Evolutionary conservation across 2,329 filamentous ascomycete genomes (phyloP), one percentile per base, ranked within the genome.

Genomic region (Anthostomella pinea): DNA sequence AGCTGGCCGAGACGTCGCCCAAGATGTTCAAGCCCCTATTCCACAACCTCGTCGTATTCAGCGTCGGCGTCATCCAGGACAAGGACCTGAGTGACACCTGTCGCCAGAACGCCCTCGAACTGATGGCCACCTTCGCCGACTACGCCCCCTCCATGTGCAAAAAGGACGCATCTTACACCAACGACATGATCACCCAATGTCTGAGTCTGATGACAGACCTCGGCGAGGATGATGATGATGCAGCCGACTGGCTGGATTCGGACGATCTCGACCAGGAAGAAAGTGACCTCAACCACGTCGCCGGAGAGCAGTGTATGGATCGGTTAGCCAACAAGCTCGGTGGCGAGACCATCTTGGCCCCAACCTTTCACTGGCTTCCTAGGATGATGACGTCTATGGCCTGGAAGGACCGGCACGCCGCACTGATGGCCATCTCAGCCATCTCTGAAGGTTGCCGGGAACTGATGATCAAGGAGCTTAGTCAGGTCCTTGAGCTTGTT

Each of bases 11-110:
- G 65, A 78, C 85, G n/a, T 85, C 87, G 15, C 89, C 91, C 15
- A 94, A 93, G 67, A 97, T 97, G 90, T 98, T 98, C 70, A 95
- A 93, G 67, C 77, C 77, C 14, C 73, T 95, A n/a, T 98, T 98
- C 69, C 84, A 85, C 58, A 90, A 88, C 56, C 75, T 98, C 4
- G 91, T 97, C 33, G 83, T 87, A 52, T 96, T 98, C 66, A 91
- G 85, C 61, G 82, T 97, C 42, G 88, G 87, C 6, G 89, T 97
- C 39, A 87, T 98, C 51, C 87, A 94, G 55, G 91, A 98, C 62
- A 97, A 97, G 69, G 90, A 97, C 44, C 76, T 98, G 15, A 85
- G 83, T 45, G 90, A 95, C 57, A 78, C 90, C 50, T 87, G 88
- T 44, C 82, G 93, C 42, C 93, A 98, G 64, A 97, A 97, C 59